Base-by-base conservation (phyloP, 192 early-diverging fungal genomes). In the Coemansia sp. region DNA sequence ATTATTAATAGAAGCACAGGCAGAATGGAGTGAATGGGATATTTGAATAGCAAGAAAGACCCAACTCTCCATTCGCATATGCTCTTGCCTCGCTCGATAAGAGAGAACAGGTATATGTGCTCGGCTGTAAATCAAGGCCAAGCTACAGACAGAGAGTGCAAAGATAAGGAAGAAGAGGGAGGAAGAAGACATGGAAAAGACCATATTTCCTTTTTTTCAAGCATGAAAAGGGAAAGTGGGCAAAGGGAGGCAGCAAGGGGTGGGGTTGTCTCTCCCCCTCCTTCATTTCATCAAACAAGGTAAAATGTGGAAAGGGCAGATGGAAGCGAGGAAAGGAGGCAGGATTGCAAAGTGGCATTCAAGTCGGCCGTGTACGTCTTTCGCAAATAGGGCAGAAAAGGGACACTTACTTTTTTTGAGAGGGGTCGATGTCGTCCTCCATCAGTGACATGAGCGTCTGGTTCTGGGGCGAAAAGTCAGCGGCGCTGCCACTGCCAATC, bases 361-460 rank as follows among this genome's bases (percentile, higher is more conserved):
- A 42, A 43, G 12, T 18, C 20, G n/a, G 43, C 43, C 18, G 16
- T 3, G 43, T 20, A 12, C 35, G 8, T 37, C 35, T 37, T 37
- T 37, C 13, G 18, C 7, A 43, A 7, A 43, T 18, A 4, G 39
- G 18, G 40, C 40, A 51, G 4, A 7, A 13, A 57, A 18, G 7
- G 30, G 30, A 33, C 69, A 79, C 77, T 79, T 79, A 79, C 78
- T 62, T 59, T 52, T 71, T 75, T 42, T 80, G 78, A 10, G 65
- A 34, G 26, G 49, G 33, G 40, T 63, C 77, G 53, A 61, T 69
- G 23, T 80, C 77, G 12, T 63, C 76, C 21, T 80, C 77, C 68
- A 80, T 67, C 35, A 80, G 72, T 26, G 77, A 75, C 77, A 81
- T 81, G 57, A 81, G 74, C 15, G 73, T 46, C 64, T 68, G 73